phyloP scores from a whole-genome alignment of 805 yeast species.

The Lipomyces kockii region DNA sequence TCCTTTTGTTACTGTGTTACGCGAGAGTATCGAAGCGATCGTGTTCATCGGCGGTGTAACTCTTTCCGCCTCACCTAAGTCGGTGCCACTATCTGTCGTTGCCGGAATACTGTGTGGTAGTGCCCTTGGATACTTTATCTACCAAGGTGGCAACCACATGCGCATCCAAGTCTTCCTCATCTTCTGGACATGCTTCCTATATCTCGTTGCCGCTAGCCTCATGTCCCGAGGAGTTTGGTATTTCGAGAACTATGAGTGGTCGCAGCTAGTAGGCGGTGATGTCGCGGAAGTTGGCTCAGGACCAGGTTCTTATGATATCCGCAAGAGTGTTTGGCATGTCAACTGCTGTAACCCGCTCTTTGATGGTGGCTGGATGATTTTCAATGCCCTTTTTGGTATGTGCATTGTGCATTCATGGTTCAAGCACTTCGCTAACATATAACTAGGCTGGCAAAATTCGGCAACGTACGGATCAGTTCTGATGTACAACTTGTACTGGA shows the following conservation, averaged over 20 bases:
- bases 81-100: slow-evolving; percentile 91
- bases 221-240: slow-evolving; percentile 93
- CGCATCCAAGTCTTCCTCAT: slow-evolving; percentile 89
- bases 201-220: slow-evolving; percentile 88
- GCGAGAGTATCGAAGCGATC: slow-evolving; percentile 97
- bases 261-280: slow-evolving; percentile 83
- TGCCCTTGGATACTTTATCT: slow-evolving; percentile 69
- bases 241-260: slow-evolving; percentile 73
- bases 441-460: slow-evolving; percentile 79
- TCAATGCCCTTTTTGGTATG: slow-evolving; percentile 82
- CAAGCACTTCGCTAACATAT: neutral
- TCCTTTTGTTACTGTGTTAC: slow-evolving; percentile 86
- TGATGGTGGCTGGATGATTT: slow-evolving; percentile 96
- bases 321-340: slow-evolving; percentile 87
- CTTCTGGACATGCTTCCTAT: slow-evolving; percentile 84
- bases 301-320: slow-evolving; percentile 89
- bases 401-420: neutral
- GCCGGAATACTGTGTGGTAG: slow-evolving; percentile 83
- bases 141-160: slow-evolving; percentile 78
- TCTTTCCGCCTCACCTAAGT: slow-evolving; percentile 61
- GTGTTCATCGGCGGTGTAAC: slow-evolving; percentile 97
- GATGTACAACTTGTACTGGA: slow-evolving; percentile 89
- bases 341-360: slow-evolving; percentile 95
- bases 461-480: slow-evolving; percentile 93
- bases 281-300: slow-evolving; percentile 92